Conservation (phyloP, 2,329 filamentous ascomycete genomes). For the Simplicillium aogashimaense region DNA sequence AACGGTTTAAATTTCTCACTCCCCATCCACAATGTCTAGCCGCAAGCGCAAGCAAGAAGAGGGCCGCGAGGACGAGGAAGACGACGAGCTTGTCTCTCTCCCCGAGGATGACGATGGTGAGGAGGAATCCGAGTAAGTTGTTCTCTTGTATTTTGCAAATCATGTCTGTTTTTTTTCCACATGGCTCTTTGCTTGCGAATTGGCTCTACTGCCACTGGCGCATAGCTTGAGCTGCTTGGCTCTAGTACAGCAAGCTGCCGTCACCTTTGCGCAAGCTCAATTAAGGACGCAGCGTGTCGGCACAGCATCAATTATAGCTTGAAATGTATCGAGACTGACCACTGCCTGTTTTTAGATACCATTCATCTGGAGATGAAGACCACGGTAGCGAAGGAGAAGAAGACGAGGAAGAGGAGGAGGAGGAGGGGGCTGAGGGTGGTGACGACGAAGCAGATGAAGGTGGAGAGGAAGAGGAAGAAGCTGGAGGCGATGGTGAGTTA, state of each 20-base stretch:
- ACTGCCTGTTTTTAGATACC: conserved; percentile 16
- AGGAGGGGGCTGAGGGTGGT: conserved; percentile 24
- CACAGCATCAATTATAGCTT: neutral
- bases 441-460: conserved; percentile 21
- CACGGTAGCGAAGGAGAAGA: conserved; percentile 28
- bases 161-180: neutral
- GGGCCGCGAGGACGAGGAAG: conserved; percentile 25
- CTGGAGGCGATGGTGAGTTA: conserved; percentile 23
- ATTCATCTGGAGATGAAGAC: conserved; percentile 28
- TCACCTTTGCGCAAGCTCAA: conserved; percentile 1
- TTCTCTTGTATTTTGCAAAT: conserved; percentile 1
- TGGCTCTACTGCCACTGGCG: neutral
- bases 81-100: conserved; percentile 44
- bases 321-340: too few species aligned
- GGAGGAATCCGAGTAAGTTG: conserved; percentile 44
- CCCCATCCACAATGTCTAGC: conserved; percentile 26
- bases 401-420: conserved; percentile 26
- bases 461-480: conserved; percentile 18
- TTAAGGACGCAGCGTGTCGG: neutral
- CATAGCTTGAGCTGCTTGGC: neutral
- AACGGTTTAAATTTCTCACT: too few species aligned
- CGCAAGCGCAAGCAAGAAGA: conserved; percentile 43
- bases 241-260: neutral
- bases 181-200: neutral
- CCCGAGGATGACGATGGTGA: conserved; percentile 40